Conservation (phyloP, 371 early-diverging fungal species). For the Haplosporangium sp. region DNA sequence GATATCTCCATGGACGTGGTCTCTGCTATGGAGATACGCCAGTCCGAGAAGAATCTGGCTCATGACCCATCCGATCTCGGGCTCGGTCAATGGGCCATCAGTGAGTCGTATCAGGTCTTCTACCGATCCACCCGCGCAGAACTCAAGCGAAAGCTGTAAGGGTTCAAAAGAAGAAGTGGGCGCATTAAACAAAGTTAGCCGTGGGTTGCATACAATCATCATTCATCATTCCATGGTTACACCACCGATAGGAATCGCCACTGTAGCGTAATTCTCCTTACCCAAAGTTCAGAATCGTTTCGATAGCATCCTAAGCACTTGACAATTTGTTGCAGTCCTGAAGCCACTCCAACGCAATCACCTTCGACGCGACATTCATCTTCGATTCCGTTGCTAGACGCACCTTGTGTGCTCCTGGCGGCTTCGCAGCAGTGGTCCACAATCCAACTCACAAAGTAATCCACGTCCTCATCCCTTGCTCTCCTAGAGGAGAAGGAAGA, state of each 20-base stretch:
- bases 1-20: conserved; percentile 85
- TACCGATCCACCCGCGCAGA: conserved; percentile 70
- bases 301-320: conserved; percentile 33
- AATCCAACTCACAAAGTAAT: conserved; percentile 40
- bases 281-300: conserved; percentile 39
- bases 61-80: conserved; percentile 68
- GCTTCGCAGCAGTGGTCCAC: conserved; percentile 22
- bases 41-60: conserved; percentile 71
- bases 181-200: background rate
- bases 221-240: too few species aligned
- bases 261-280: conserved; percentile 10
- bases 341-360: background rate
- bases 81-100: conserved; percentile 61
- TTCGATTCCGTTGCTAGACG: background rate
- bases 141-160: conserved; percentile 71
- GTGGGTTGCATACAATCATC: background rate
- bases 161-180: background rate
- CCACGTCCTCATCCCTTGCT: conserved; percentile 24
- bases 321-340: conserved; percentile 17
- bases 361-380: background rate
- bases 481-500: conserved; percentile 1
- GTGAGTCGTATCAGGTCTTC: conserved; percentile 63
- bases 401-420: too few species aligned
- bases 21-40: conserved; percentile 74
- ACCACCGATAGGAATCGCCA: too few species aligned